Base-by-base conservation (phyloP, 768 basidiomycete genomes). In the Leccinellum albellum region DNA sequence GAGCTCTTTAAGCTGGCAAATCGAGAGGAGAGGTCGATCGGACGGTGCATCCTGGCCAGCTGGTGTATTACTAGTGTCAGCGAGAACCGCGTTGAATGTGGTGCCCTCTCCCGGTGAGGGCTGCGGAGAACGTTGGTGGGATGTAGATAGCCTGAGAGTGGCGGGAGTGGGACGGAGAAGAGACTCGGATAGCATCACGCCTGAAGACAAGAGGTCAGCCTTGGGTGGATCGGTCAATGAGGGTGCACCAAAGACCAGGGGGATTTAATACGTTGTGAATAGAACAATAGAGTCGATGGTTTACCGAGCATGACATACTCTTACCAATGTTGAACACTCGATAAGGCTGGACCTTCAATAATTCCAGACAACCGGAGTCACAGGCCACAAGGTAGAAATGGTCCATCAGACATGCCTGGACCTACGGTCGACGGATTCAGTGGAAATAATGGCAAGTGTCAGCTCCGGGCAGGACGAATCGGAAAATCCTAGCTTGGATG, bases 231-330 rank as follows among this genome's bases (percentile, higher is more conserved):
- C 20, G 21, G 42, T 42, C 6, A 29, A 53, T 23, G 28, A 28
- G 7, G 6, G 28, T 6, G 28, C 28, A 56, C 53, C 32, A 50
- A 53, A 13, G 44, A 52, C 17, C 26, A 23, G 50, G 28, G 28
- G 28, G 13, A 47, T 15, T n/a, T n/a, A n/a, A n/a, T n/a, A n/a
- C n/a, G 23, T 7, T 59, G 54, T 59, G 60, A 62, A 57, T 53
- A 28, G n/a, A 32, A 58, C 64, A 66, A 68, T 66, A 55, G 58
- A 20, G n/a, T 40, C 20, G 40, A 13, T 17, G 20, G n/a, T 14
- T 31, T 53, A 21, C 48, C 31, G 21, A 42, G 31, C 12, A 35
- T 46, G 24, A 46, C 49, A 64, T 52, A 29, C 21, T 28, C 28
- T 37, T 7, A 40, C 53, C 54, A 44, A 47, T 31, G 54, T 46